phyloP scores from a whole-genome alignment of 1,139 yeast genomes.

The Debaryomyces udenii region DNA sequence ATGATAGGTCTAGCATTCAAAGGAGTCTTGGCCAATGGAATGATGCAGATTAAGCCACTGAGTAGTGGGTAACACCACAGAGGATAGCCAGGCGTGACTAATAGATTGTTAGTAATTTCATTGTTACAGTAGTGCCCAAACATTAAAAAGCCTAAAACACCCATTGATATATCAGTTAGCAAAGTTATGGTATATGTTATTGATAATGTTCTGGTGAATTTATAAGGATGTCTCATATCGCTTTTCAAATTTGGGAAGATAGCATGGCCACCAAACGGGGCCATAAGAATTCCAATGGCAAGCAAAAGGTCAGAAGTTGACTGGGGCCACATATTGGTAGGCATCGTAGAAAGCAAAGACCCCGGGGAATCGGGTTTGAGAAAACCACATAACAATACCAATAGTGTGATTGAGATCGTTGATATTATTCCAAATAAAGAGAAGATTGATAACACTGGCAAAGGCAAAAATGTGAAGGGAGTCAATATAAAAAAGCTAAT shows the following conservation, averaged over 20 bases:
- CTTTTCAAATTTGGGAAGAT: conserved; percentile 60
- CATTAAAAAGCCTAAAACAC: conserved; percentile 82
- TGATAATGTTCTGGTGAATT: conserved; percentile 40
- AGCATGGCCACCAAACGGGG: conserved; percentile 68
- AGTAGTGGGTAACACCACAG: conserved; percentile 61
- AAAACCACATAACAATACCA: conserved; percentile 45
- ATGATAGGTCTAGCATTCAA: conserved; percentile 85
- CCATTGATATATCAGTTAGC: conserved; percentile 74
- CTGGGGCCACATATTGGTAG: conserved; percentile 51
- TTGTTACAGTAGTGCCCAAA: conserved; percentile 76
- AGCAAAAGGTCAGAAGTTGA: conserved; percentile 44
- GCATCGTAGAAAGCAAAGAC: conserved; percentile 44
- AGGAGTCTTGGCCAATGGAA: conserved; percentile 89
- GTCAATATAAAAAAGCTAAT: conserved; percentile 46
- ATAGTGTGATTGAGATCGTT: conserved; percentile 44
- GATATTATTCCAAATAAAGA: conserved; percentile 49
- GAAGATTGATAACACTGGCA: conserved; percentile 46
- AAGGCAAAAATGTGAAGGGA: conserved; percentile 50
- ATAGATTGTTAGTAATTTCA: conserved; percentile 79
- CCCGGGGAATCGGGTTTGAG: conserved; percentile 46
- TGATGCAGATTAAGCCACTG: conserved; percentile 72
- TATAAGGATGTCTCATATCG: conserved; percentile 60
- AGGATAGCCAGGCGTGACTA: conserved; percentile 76
- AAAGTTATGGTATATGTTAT: conserved; percentile 65
- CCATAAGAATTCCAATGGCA: conserved; percentile 59